Evolutionary conservation across 2,329 filamentous ascomycete species (phyloP).

Genomic region (Epichloe hybrida): DNA sequence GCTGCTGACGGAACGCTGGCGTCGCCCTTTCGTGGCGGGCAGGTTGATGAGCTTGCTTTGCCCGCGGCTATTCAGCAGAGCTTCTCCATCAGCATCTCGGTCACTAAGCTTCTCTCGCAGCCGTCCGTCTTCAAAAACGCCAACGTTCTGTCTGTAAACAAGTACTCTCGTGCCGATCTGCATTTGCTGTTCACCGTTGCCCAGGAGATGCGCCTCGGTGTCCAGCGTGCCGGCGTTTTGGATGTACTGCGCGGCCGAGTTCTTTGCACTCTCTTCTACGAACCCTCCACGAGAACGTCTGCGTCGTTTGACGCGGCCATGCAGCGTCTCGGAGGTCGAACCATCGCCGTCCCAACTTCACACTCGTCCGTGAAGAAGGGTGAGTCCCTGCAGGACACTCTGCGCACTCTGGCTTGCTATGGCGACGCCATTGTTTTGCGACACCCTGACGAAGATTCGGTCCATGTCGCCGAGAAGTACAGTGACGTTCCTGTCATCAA

Average conservation of each 20-base stretch:
- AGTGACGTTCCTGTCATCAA: constrained; percentile 91
- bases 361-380: constrained; percentile 89
- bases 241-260: constrained; percentile 77
- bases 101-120: constrained; percentile 60
- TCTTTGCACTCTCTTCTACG: constrained; percentile 89
- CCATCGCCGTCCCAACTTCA: constrained; percentile 66
- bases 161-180: constrained; percentile 77
- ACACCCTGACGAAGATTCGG: constrained; percentile 72
- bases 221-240: constrained; percentile 81
- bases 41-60: constrained; percentile 32
- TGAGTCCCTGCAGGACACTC: constrained; percentile 82
- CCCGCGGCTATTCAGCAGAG: constrained; percentile 36
- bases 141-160: constrained; percentile 82
- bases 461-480: constrained; percentile 72
- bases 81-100: constrained; percentile 41
- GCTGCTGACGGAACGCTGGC: constrained; percentile 12
- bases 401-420: constrained; percentile 89
- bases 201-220: constrained; percentile 92
- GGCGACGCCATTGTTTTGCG: constrained; percentile 91
- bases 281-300: constrained; percentile 91
- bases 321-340: constrained; percentile 89
- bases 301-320: constrained; percentile 95
- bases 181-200: constrained; percentile 93
- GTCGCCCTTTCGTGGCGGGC: constrained; percentile 12
- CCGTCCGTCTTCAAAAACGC: constrained; percentile 76